A percentile compares a stretch with the other conserved stretches of the same genome.
phyloP scores from a whole-genome alignment of 2,329 filamentous ascomycete species.

The Aciculosporium take region DNA sequence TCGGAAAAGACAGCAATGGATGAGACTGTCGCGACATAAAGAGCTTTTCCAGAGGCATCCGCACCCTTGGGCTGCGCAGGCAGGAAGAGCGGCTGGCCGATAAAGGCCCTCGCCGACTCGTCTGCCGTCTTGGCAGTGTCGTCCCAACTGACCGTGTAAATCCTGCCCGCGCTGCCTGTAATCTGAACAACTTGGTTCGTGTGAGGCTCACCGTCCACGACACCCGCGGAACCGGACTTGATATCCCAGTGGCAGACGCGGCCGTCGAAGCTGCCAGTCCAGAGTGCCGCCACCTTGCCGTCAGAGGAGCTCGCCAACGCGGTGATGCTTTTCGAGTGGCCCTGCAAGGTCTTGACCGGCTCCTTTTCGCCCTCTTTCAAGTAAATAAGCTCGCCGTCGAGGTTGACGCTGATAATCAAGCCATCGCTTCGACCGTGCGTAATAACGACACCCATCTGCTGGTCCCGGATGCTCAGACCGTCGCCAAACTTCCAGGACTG shows the following conservation, averaged over 20 bases:
- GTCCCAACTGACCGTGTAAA: conserved; percentile 90
- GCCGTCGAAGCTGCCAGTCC: conserved; percentile 87
- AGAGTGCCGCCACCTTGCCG: conserved; percentile 50
- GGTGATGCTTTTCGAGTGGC: conserved; percentile 86
- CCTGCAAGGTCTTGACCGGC: conserved; percentile 60
- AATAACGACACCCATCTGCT: conserved; percentile 92
- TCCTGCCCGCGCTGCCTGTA: conserved; percentile 42
- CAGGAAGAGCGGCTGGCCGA: conserved; percentile 52
- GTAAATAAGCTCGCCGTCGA: conserved; percentile 84
- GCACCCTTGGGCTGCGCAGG: conserved; percentile 70
- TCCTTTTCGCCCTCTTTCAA: conserved; percentile 56
- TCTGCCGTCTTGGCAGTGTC: conserved; percentile 75
- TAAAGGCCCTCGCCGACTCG: conserved; percentile 58
- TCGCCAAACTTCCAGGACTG: conserved; percentile 82
- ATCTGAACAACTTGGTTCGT: conserved; percentile 78
- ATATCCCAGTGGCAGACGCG: conserved; percentile 76
- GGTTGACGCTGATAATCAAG: conserved; percentile 76
- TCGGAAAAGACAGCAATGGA: conserved; percentile 41
- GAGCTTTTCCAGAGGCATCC: conserved; percentile 34
- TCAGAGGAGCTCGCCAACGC: conserved; percentile 39
- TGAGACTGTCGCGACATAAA: conserved; percentile 43
- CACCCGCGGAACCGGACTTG: conserved; percentile 49
- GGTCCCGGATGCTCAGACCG: conserved; percentile 60
- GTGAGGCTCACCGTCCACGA: conserved; percentile 67
- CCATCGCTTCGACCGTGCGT: conserved; percentile 70